Evolutionary conservation across 179 eudicot species (phyloP), one percentile per base, ranked within the genome.

Genomic region (Silene noctiflora): DNA sequence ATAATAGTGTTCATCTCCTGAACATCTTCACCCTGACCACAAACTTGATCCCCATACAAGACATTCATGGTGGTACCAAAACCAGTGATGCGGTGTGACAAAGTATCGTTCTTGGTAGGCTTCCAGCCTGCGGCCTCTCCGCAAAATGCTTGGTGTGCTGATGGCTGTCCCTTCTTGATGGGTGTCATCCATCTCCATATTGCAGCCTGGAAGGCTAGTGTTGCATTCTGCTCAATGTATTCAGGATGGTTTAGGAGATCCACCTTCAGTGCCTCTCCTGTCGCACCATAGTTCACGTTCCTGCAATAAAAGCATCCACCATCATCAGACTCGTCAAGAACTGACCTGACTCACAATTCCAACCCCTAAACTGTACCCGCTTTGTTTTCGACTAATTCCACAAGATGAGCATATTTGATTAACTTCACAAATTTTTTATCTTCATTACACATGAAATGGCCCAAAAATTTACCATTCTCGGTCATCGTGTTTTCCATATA

Each of bases 71-170:
- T 89, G 67, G 87, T 64, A 17, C 98, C 98, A 33, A 92, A 92
- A 17, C 98, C 98, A 24, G 97, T 94, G 78, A 83, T 16, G n/a
- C 98, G 83, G 25, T 89, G 83, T n/a, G 90, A 83, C 76, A 86
- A 72, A 9, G 98, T 94, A 73, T 94, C 98, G n/a, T 94, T 92
- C 80, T 90, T 90, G 64, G 92, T 90, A 42, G 96, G 97, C 83
- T 90, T 89, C 97, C 96, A 94, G 82, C 75, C 83, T 7, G 46
- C 46, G 8, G 46, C 46, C 11, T 7, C 46, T 16, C 98, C 97
- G 1, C 88, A 87, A 35, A 92, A 89, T 39, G 76, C 88, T 19
- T 94, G 85, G 9, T 94, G 98, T 11, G 97, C 87, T 4, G 98
- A 89, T 22, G 96, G 97, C 60, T 88, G 94, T 6, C 87, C 82